A percentile compares a stretch with the other conserved stretches of the same genome.
phyloP scores from a whole-genome alignment of 78 protist species.

The Dictyostelium discoideum region DNA sequence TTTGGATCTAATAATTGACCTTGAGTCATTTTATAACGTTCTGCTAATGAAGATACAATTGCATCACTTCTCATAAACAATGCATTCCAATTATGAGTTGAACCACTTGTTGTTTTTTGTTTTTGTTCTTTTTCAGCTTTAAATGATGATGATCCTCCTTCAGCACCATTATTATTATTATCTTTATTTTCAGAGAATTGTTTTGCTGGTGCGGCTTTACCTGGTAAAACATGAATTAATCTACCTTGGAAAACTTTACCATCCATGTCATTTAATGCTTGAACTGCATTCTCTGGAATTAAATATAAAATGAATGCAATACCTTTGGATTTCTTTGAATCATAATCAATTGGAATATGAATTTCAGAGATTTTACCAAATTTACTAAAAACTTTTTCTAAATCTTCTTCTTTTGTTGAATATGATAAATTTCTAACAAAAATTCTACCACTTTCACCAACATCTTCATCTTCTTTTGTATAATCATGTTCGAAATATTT shows the following conservation, averaged over 20 bases:
- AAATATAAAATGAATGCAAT: slow-evolving; percentile 88
- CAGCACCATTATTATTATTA: background rate
- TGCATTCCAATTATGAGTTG: slow-evolving; percentile 94
- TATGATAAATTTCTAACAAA: slow-evolving; percentile 80
- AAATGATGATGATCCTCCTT: slow-evolving; percentile 4
- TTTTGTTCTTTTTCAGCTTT: slow-evolving; percentile 71
- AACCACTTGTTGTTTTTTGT: slow-evolving; percentile 45
- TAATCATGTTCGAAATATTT: slow-evolving; percentile 27
- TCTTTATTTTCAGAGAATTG: background rate
- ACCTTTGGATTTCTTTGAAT: slow-evolving; percentile 90
- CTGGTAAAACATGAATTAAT: slow-evolving; percentile 92
- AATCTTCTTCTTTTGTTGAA: slow-evolving; percentile 58
- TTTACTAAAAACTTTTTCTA: slow-evolving; percentile 17
- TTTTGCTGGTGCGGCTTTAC: slow-evolving; percentile 29
- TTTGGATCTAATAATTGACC: slow-evolving; percentile 80
- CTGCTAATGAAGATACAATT: slow-evolving; percentile 90
- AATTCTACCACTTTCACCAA: slow-evolving; percentile 71
- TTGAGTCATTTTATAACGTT: slow-evolving; percentile 79
- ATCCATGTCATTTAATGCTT: slow-evolving; percentile 79
- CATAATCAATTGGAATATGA: slow-evolving; percentile 90
- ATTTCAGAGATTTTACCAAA: slow-evolving; percentile 87
- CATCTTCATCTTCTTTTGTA: slow-evolving; percentile 49
- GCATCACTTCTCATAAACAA: slow-evolving; percentile 93
- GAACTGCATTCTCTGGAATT: slow-evolving; percentile 89
- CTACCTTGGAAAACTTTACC: slow-evolving; percentile 84